phyloP scores from a whole-genome alignment of 306 rosid species.

The Prunus kanzakura region DNA sequence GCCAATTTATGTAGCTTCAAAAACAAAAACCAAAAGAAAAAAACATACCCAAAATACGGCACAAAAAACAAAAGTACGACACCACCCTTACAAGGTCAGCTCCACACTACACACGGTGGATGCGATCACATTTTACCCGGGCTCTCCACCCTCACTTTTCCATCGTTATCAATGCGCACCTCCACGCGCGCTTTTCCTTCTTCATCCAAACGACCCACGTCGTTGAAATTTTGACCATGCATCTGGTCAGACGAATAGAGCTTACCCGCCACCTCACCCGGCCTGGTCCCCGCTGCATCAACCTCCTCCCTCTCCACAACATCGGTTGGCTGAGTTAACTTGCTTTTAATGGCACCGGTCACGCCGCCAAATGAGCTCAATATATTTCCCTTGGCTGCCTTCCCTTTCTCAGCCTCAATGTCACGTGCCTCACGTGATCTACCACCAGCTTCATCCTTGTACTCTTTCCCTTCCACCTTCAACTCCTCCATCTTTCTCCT shows the following conservation, averaged over 20 bases:
- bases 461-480: constrained; percentile 27
- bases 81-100: background rate
- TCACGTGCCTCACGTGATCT: background rate
- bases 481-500: constrained; percentile 46
- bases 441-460: constrained; percentile 8
- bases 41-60: background rate
- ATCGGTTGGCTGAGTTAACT: constrained; percentile 11
- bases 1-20: background rate
- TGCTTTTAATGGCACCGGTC: constrained; percentile 4
- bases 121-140: constrained; percentile 37
- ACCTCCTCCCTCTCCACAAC: constrained; percentile 25
- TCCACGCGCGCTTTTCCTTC: constrained; percentile 34
- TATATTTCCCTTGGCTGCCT: background rate
- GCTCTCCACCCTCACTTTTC: constrained; percentile 24
- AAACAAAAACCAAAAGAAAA: background rate
- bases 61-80: background rate
- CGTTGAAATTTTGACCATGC: constrained; percentile 46
- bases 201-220: constrained; percentile 40
- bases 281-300: constrained; percentile 42
- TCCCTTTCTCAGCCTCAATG: constrained; percentile 6
- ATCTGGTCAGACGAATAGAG: constrained; percentile 42
- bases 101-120: too few relatives aligned
- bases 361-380: background rate
- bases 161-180: background rate
- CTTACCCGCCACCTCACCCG: constrained; percentile 46